These are phyloP conservation scores for Neoascochyta sp. DNA, from an alignment of 2,329 filamentous ascomycete species.

Conservation along the genomic window DNA sequence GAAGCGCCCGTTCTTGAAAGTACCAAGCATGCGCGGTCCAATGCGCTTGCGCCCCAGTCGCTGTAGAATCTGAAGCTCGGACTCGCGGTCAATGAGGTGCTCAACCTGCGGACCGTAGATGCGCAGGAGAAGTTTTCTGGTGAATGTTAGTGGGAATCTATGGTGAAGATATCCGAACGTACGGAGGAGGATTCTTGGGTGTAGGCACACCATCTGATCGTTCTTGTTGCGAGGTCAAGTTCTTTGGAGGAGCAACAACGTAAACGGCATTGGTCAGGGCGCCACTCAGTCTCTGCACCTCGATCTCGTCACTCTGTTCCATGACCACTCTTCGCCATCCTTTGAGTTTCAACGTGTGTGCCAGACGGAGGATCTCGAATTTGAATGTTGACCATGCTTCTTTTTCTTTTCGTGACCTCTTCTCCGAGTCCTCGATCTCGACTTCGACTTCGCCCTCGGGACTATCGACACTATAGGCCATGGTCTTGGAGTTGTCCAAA, in stretches of 20 bases:
- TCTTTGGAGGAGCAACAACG: slow-evolving; percentile 76
- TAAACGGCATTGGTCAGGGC: slow-evolving; percentile 96
- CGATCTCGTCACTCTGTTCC: slow-evolving; percentile 64
- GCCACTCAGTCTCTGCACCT: slow-evolving; percentile 76
- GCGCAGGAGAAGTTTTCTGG: slow-evolving; percentile 76
- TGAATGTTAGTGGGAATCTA: slow-evolving; percentile 9
- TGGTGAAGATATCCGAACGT: slow-evolving; percentile 30
- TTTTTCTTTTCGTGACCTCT: slow-evolving; percentile 59
- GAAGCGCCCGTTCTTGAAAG: slow-evolving; percentile 91
- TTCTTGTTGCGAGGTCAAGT: slow-evolving; percentile 48
- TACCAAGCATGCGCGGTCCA: slow-evolving; percentile 83
- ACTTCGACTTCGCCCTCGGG: slow-evolving; percentile 45
- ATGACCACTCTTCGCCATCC: slow-evolving; percentile 84
- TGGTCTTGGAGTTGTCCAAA: slow-evolving; percentile 85
- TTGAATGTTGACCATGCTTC: slow-evolving; percentile 86
- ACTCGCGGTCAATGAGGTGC: slow-evolving; percentile 89
- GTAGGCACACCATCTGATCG: slow-evolving; percentile 33
- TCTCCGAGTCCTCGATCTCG: slow-evolving; percentile 43
- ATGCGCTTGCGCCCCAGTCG: slow-evolving; percentile 89
- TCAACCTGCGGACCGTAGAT: slow-evolving; percentile 95
- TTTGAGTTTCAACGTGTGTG: slow-evolving; percentile 84
- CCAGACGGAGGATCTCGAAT: slow-evolving; percentile 81
- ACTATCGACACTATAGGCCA: slow-evolving; percentile 66
- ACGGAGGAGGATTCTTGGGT: slow-evolving; percentile 52
- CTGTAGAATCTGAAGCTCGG: slow-evolving; percentile 79